These are phyloP conservation scores for Xylaria sp. DNA, from an alignment of 2,329 filamentous ascomycete genomes.

Conservation along the genomic window DNA sequence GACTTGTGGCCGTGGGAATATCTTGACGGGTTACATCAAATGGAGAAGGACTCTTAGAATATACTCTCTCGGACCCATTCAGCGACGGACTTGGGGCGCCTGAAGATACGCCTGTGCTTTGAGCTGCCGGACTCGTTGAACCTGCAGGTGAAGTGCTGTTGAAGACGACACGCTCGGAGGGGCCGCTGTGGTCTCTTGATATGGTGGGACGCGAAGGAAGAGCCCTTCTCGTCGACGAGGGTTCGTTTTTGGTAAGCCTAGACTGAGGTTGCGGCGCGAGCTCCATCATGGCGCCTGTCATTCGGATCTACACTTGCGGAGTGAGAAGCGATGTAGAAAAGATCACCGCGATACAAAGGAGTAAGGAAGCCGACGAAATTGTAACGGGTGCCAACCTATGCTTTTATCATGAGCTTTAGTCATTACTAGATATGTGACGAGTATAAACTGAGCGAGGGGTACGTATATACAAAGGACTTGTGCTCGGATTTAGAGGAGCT, in stretches of 20 bases:
- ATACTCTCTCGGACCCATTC: constrained; percentile 45
- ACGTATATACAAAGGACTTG: background rate
- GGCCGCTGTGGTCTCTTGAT: constrained; percentile 41
- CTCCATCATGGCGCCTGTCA: constrained; percentile 43
- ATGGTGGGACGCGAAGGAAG: constrained; percentile 46
- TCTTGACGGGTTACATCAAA: constrained; percentile 43
- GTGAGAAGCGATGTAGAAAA: background rate
- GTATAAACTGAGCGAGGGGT: background rate
- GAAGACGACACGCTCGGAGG: constrained; percentile 39
- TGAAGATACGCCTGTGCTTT: constrained; percentile 44
- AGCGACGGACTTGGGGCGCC: constrained; percentile 45
- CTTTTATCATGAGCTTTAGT: constrained; percentile 16
- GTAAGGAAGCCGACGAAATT: background rate
- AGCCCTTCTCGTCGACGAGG: constrained; percentile 44
- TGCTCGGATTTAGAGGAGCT: constrained; percentile 18
- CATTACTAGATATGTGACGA: background rate
- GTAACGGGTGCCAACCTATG: constrained; percentile 10
- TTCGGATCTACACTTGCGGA: constrained; percentile 21
- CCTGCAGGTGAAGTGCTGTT: constrained; percentile 39
- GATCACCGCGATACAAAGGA: constrained; percentile 3
- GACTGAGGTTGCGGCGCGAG: constrained; percentile 37
- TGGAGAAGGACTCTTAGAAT: constrained; percentile 48
- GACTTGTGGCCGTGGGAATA: constrained; percentile 33
- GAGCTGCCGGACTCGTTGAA: constrained; percentile 44
- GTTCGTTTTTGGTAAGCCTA: constrained; percentile 40